Evolutionary conservation across 768 basidiomycete species (phyloP).

Genomic region (Auricularia sp.): DNA sequence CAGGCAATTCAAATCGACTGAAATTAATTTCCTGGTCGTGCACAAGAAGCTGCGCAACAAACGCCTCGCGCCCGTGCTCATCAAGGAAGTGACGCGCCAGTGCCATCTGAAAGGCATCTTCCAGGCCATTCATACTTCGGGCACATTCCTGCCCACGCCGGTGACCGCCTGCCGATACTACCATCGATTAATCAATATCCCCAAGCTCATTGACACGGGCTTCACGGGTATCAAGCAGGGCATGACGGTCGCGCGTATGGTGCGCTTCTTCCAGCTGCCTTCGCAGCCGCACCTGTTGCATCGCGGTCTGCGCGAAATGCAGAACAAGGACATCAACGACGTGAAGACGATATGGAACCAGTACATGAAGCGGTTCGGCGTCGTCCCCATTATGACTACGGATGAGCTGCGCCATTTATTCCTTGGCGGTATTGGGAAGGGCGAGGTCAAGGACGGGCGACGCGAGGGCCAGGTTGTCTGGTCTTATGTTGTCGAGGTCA

Average conservation of each 20-base stretch:
- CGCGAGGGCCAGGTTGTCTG: conserved; percentile 82
- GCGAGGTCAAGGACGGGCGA: conserved; percentile 32
- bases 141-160: conserved; percentile 88
- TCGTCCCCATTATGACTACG: conserved; percentile 60
- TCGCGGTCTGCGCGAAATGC: conserved; percentile 78
- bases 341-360: conserved; percentile 60
- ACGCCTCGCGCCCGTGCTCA: conserved; percentile 87
- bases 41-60: conserved; percentile 97
- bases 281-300: conserved; percentile 29
- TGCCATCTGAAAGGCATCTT: conserved; percentile 83
- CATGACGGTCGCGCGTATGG: conserved; percentile 88
- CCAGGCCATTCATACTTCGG: conserved; percentile 96
- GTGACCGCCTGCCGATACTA: conserved; percentile 75
- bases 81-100: conserved; percentile 93
- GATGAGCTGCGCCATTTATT: conserved; percentile 85
- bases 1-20: conserved; percentile 63
- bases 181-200: conserved; percentile 84
- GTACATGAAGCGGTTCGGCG: conserved; percentile 80
- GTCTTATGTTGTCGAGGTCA: conserved; percentile 91
- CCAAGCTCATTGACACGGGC: conserved; percentile 81
- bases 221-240: conserved; percentile 83
- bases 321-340: conserved; percentile 60
- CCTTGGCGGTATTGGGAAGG: conserved; percentile 68
- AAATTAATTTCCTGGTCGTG: conserved; percentile 96
- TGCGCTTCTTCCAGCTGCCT: conserved; percentile 61